A percentile compares a stretch with the other conserved stretches of the same genome.
These are phyloP conservation scores for Annulohypoxylon maeteangense DNA, from an alignment of 495 filamentous ascomycete species.

Conservation along the genomic window DNA sequence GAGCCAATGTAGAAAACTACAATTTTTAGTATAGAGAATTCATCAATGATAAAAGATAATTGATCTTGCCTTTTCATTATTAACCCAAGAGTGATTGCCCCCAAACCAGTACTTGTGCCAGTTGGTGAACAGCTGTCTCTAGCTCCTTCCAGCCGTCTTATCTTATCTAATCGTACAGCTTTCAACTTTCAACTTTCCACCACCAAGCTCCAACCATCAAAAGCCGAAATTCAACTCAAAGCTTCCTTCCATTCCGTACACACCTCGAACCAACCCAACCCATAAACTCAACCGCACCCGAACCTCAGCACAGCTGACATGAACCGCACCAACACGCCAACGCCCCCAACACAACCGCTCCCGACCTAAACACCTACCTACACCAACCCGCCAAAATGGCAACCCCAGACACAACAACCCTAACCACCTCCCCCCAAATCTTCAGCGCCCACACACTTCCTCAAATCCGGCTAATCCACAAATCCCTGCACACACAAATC, in stretches of 20 bases:
- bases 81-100: too few species aligned
- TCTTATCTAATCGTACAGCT: not conserved
- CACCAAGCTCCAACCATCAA: not conserved
- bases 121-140: not conserved
- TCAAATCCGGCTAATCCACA: constrained; percentile 70
- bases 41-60: not conserved
- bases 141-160: not conserved
- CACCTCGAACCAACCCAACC: not conserved
- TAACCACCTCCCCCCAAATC: constrained; percentile 76
- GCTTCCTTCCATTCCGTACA: not conserved
- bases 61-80: not conserved
- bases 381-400: constrained; percentile 41
- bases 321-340: not conserved
- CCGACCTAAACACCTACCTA: not conserved
- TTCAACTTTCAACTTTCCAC: not conserved
- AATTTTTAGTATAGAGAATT: too few species aligned
- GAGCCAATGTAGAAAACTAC: too few species aligned
- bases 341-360: not conserved
- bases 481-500: constrained; percentile 63
- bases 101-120: not conserved
- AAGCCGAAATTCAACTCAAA: not conserved
- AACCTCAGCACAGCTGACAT: not conserved
- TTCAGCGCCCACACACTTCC: constrained; percentile 76
- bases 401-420: constrained; percentile 55
- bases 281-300: not conserved